Percentiles rank a stretch among this genome's conserved stretches.
Evolutionary conservation across 169 alveolate species (phyloP).

Genomic region (Blepharisma undulans): DNA sequence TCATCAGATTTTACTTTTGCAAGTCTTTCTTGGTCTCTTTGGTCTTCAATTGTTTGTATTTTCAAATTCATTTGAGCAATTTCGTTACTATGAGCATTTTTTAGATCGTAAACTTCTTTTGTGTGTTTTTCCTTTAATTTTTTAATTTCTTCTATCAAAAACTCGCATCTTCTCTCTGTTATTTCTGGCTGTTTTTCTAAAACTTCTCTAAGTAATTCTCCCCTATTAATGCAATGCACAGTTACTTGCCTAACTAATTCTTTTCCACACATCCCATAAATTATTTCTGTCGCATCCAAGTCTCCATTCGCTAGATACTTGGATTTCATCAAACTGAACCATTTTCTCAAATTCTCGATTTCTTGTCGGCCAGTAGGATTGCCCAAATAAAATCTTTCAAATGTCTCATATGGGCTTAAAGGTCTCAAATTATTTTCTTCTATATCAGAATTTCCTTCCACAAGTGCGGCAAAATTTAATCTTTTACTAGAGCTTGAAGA

Average conservation of each 20-base stretch:
- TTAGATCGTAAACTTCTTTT: background rate
- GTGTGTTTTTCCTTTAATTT: background rate
- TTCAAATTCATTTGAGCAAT: background rate
- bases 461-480: background rate
- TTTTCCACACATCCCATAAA: constrained; percentile 7
- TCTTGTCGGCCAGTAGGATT: constrained; percentile 39
- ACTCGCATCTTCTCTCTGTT: background rate
- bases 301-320: background rate
- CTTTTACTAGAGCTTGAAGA: background rate
- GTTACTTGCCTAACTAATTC: constrained; percentile 15
- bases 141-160: background rate
- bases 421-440: background rate
- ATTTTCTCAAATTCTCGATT: background rate
- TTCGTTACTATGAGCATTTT: background rate
- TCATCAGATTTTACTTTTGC: background rate
- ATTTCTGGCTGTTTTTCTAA: background rate
- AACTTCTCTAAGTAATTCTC: constrained; percentile 21
- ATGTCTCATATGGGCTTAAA: background rate
- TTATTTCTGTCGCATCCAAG: background rate
- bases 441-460: background rate
- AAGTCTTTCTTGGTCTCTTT: background rate
- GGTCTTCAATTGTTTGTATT: background rate
- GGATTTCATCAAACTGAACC: constrained; percentile 5
- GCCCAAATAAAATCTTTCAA: background rate
- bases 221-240: constrained; percentile 20